Evolutionary conservation across 108 stramenopile species (phyloP).

Genomic region (Pseudonitzschia delicatissima): DNA sequence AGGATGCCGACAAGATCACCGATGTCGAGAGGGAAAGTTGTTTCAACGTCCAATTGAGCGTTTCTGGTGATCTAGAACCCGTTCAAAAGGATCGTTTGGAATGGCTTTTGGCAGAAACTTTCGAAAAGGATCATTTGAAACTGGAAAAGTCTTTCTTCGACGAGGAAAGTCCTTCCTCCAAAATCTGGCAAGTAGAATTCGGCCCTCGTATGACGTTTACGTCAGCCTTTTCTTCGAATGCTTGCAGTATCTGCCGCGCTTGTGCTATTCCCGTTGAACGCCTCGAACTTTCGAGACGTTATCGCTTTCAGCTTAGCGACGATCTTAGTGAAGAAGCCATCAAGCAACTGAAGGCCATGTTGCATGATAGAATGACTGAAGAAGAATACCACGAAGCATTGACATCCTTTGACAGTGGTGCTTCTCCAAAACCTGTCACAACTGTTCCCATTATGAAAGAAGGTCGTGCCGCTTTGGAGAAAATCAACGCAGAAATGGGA

Average conservation of each 20-base stretch:
- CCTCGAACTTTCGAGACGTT: conserved; percentile 87
- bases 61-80: conserved; percentile 25
- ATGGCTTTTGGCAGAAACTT: conserved; percentile 94
- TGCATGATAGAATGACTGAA: conserved; percentile 99
- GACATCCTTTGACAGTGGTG: conserved; percentile 78
- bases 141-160: conserved; percentile 59
- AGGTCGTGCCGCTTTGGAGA: conserved; percentile 88
- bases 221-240: conserved; percentile 96
- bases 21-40: conserved; percentile 72
- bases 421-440: conserved; percentile 55
- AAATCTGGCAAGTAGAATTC: conserved; percentile 91
- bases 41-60: conserved; percentile 66
- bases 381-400: conserved; percentile 81
- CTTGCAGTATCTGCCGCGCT: conserved; percentile 82
- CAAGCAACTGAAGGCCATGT: conserved; percentile 44
- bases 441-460: conserved; percentile 90
- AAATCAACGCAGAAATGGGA: conserved; percentile 86
- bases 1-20: conserved; percentile 41
- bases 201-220: conserved; percentile 98
- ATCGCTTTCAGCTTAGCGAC: conserved; percentile 42
- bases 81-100: conserved; percentile 52
- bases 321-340: conserved; percentile 36
- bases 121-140: conserved; percentile 62
- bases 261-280: conserved; percentile 78
- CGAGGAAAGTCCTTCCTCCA: conserved; percentile 28